Evolutionary conservation across 192 early-diverging fungal species (phyloP), one percentile per base, ranked within the genome.

Genomic region (Jimgerdemannia flammicorona): DNA sequence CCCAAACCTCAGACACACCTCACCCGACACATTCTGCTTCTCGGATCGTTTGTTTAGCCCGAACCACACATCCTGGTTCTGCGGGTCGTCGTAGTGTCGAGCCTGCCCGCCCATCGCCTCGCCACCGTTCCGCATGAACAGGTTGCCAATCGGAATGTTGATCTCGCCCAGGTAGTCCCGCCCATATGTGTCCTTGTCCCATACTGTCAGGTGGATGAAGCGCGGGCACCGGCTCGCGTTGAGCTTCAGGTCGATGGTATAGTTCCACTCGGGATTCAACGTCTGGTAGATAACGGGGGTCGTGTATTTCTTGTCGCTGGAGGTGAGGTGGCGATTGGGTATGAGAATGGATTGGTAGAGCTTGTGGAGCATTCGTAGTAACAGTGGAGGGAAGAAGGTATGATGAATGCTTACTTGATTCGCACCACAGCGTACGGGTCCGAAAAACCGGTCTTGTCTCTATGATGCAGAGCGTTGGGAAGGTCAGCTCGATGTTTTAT

Each of bases 241-340:
- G 29, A 91, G 66, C 7, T 75, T 79, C 75, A 91, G 85, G 43
- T 90, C 87, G 73, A 90, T 90, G 20, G 73, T 65, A 4, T 74
- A 84, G 44, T 91, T 85, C 93, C 93, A 95, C 6, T 75, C 77
- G 0, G 93, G 93, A 67, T 89, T 85, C 43, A 95, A 77, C n/a
- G 78, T 89, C 70, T 92, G 88, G 42, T 71, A 70, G 41, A 91
- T 68, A 3, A 93, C 84, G 14, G 82, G 76, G 3, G 93, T 95
- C 14, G 81, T 88, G 74, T 82, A 79, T 11, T 76, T 85, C 67
- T 86, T 84, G 54, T 84, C 85, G 7, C 89, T 69, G 43, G 29
- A 29, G 29, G 29, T 29, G 29, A 29, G 29, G 29, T 29, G 29
- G 29, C 29, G 29, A 29, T 29, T 29, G 29, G 29, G 29, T 29